These are phyloP conservation scores for Endotrypanum monterogeii DNA, from an alignment of 208 protist genomes.

Conservation along the genomic window DNA sequence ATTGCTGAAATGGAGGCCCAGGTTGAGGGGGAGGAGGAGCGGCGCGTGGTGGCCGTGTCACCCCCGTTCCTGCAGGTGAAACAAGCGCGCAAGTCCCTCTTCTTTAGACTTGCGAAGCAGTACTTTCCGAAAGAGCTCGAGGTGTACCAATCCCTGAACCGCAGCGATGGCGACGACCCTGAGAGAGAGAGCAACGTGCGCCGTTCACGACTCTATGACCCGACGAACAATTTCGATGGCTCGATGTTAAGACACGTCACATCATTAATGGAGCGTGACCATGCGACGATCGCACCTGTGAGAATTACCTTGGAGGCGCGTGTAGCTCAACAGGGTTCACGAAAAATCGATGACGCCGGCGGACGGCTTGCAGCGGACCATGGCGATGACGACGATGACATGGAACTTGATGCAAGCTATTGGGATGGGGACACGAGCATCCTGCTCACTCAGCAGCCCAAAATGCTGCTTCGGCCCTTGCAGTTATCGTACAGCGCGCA, in stretches of 20 bases:
- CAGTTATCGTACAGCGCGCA: constrained; percentile 56
- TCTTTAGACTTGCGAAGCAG: constrained; percentile 70
- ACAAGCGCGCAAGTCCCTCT: constrained; percentile 62
- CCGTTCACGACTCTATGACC: constrained; percentile 49
- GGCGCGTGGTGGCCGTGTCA: constrained; percentile 77
- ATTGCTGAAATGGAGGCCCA: constrained; percentile 88
- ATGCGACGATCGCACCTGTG: constrained; percentile 60
- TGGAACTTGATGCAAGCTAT: constrained; percentile 20
- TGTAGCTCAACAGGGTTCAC: not conserved
- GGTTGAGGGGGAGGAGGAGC: constrained; percentile 65
- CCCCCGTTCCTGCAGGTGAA: constrained; percentile 62
- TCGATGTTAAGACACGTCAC: constrained; percentile 74
- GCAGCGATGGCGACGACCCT: constrained; percentile 65
- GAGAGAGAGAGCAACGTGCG: constrained; percentile 16
- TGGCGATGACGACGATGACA: constrained; percentile 13
- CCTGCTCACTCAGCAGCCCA: constrained; percentile 21
- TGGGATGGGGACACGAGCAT: constrained; percentile 39
- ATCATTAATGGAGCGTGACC: constrained; percentile 51
- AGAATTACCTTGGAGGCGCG: constrained; percentile 27
- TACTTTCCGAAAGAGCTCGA: constrained; percentile 85
- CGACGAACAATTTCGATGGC: constrained; percentile 26
- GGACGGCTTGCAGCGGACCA: not conserved
- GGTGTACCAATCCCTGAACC: constrained; percentile 54
- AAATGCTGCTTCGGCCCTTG: constrained; percentile 46
- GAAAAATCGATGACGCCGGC: not conserved